Conservation (phyloP, 257 asterid genomes). For the Marsdenia floribunda region DNA sequence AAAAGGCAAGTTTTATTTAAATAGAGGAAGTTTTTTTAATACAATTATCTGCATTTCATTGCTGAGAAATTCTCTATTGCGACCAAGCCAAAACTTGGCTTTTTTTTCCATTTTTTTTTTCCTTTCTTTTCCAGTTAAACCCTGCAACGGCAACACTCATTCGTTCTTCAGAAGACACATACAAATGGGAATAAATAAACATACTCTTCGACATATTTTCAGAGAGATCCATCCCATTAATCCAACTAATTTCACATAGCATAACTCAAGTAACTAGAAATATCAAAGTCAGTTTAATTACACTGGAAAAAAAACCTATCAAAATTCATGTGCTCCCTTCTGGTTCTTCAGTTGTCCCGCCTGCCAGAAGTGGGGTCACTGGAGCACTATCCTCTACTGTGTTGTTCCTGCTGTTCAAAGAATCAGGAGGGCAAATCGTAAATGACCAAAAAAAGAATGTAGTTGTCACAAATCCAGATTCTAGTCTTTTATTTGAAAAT, state of each 20-base stretch:
- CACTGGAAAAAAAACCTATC: background rate
- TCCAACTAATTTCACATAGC: background rate
- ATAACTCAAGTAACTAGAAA: background rate
- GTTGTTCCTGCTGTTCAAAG: background rate
- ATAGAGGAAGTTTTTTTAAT: too few relatives aligned
- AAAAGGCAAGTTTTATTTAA: too few relatives aligned
- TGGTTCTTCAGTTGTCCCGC: constrained; percentile 2
- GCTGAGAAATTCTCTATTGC: too few relatives aligned
- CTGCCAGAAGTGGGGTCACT: background rate
- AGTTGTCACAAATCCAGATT: background rate
- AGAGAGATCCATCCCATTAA: background rate
- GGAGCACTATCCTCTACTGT: background rate
- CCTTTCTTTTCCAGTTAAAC: too few relatives aligned
- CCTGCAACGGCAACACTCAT: background rate
- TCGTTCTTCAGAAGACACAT: background rate
- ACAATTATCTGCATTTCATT: too few relatives aligned
- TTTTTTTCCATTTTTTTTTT: too few relatives aligned
- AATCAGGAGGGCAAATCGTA: background rate
- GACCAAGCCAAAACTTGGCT: too few relatives aligned
- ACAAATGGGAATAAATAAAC: background rate
- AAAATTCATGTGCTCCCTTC: constrained; percentile 1
- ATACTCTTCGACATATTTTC: background rate
- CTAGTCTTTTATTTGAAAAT: background rate
- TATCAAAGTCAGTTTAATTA: constrained; percentile 2
- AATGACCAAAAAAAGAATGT: background rate